Base-by-base conservation (phyloP, 139 green algal genomes). In the Nannochloris sp. region DNA sequence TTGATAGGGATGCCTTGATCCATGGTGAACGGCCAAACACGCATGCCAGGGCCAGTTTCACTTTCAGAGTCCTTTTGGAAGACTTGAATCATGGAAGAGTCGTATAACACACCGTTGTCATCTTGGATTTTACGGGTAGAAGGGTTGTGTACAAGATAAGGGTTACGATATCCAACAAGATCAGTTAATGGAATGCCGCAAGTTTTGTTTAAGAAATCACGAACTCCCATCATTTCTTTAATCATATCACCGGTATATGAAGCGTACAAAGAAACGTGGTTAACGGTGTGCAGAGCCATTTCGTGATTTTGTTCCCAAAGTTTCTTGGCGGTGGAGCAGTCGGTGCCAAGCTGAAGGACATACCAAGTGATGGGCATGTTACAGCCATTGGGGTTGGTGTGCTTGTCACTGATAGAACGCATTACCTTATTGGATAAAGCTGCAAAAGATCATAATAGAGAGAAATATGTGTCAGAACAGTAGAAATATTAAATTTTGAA, bases 351-450 rank as follows among this genome's bases (percentile, higher is more conserved):
- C 53, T 76, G 58, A 12, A 65, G 34, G 3, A 55, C 32, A 45
- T 66, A 76, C 69, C 69, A 76, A 23, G 69, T 76, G 33, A 61
- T 61, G 15, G 61, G 60, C 15, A 76, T 29, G 14, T 57, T 61
- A 32, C 70, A 76, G 3, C 70, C 62, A 36, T 75, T 75, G 23
- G 47, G 38, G 38, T 76, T 76, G 45, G 59, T 67, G 38, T 60
- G 57, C n/a, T 42, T 42, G 23, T 76, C 61, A n/a, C 53, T 76
- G 7, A 76, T 38, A 29, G 31, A 46, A 10, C 30, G 48, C 19
- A 76, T 53, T 30, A 70, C 61, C n/a, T 45, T 45, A 53, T 71
- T 59, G 45, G 57, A 36, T 13, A 37, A 57, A 37, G 27, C 30
- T 54, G 69, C 42, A n/a, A n/a, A n/a, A n/a, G n/a, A n/a, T n/a